These are phyloP conservation scores for Epichloe coenophiala DNA, from an alignment of 2,329 filamentous ascomycete species.

Conservation along the genomic window DNA sequence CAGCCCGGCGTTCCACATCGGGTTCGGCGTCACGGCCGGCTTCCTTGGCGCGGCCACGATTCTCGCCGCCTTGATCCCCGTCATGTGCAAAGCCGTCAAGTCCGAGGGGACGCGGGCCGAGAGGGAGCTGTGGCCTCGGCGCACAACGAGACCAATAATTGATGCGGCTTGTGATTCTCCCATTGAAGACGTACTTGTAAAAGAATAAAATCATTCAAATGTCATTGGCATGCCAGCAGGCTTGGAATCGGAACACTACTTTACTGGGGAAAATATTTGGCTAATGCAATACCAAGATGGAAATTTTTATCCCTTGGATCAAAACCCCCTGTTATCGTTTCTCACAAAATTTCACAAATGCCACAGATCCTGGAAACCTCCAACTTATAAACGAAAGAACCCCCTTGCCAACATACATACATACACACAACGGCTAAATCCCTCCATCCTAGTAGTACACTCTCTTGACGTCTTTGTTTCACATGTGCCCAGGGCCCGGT, in stretches of 20 bases:
- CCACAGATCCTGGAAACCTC: too few relatives aligned
- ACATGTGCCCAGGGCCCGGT: background rate
- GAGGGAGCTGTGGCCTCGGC: background rate
- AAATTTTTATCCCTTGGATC: too few relatives aligned
- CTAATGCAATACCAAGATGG: too few relatives aligned
- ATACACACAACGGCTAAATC: background rate
- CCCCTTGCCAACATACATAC: background rate
- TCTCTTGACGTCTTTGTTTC: too few relatives aligned
- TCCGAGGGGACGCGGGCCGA: slow-evolving; percentile 1
- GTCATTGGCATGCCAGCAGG: too few relatives aligned
- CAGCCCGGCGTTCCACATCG: slow-evolving; percentile 13
- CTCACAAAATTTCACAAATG: too few relatives aligned
- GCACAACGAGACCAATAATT: background rate
- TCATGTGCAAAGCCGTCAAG: background rate
- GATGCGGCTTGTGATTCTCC: background rate
- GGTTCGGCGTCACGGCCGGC: slow-evolving; percentile 16
- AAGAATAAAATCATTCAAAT: too few relatives aligned
- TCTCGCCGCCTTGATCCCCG: slow-evolving; percentile 11
- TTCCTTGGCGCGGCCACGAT: slow-evolving; percentile 12
- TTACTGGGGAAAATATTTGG: too few relatives aligned
- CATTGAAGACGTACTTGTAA: too few relatives aligned
- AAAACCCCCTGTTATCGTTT: too few relatives aligned
- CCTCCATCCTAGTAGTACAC: too few relatives aligned
- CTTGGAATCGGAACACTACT: too few relatives aligned
- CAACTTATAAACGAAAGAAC: background rate